Percentiles rank a stretch among this genome's conserved stretches.
These are phyloP conservation scores for Cordyceps farinosa DNA, from an alignment of 2,329 filamentous ascomycete species.

Conservation along the genomic window DNA sequence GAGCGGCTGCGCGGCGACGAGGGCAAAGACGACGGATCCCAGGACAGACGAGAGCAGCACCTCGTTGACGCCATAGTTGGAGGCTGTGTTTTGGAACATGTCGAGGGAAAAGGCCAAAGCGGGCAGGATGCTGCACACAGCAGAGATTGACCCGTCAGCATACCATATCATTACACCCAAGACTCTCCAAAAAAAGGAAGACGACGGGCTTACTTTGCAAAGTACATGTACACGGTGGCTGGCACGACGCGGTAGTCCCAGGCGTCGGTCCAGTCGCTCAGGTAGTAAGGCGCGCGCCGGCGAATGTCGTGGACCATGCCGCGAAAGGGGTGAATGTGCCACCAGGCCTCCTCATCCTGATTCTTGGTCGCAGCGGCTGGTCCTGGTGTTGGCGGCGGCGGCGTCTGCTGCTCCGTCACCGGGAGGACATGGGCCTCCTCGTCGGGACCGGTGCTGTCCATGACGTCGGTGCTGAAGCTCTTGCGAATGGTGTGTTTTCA, in stretches of 20 bases:
- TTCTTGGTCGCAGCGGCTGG: neutral
- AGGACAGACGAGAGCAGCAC: slow-evolving; percentile 83
- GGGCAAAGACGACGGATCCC: slow-evolving; percentile 73
- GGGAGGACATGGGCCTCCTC: slow-evolving; percentile 1
- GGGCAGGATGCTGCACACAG: slow-evolving; percentile 65
- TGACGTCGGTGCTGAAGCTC: neutral
- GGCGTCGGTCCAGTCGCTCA: slow-evolving; percentile 79
- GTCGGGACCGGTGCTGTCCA: neutral
- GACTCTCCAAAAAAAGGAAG: neutral
- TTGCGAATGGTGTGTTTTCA: neutral
- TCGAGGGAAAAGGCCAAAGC: slow-evolving; percentile 86
- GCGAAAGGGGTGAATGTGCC: slow-evolving; percentile 69
- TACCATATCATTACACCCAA: neutral
- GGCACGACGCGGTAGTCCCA: slow-evolving; percentile 89
- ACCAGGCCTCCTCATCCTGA: slow-evolving; percentile 51
- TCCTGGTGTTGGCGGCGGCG: neutral
- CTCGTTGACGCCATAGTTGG: slow-evolving; percentile 87
- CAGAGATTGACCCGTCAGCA: slow-evolving; percentile 16
- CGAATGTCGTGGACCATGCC: slow-evolving; percentile 78
- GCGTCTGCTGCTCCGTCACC: neutral
- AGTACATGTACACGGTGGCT: slow-evolving; percentile 90
- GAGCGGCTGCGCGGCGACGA: slow-evolving; percentile 78
- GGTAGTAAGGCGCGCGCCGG: slow-evolving; percentile 71
- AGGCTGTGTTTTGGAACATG: slow-evolving; percentile 85
- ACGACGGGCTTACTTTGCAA: slow-evolving; percentile 68